These are phyloP conservation scores for Quaeritorhiza haematococci DNA, from an alignment of 371 early-diverging fungal genomes.

Conservation along the genomic window DNA sequence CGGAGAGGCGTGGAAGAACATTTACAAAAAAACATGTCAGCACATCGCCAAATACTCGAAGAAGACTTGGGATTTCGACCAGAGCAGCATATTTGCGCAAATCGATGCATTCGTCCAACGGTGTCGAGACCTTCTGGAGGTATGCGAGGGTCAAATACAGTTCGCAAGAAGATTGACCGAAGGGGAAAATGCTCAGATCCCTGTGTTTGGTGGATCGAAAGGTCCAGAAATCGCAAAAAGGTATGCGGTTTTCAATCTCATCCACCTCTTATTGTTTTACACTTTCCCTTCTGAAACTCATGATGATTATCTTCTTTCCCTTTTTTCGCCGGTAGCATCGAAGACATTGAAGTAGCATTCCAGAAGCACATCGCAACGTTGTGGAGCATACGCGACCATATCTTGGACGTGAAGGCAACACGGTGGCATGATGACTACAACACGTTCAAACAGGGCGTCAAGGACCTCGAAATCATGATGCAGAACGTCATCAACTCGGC, in stretches of 20 bases:
- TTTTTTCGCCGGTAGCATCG: slow-evolving; percentile 34
- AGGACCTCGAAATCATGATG: slow-evolving; percentile 56
- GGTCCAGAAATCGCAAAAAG: slow-evolving; percentile 52
- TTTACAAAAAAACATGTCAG: slow-evolving; percentile 32
- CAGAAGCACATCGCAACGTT: slow-evolving; percentile 38
- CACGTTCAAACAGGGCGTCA: slow-evolving; percentile 54
- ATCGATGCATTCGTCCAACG: slow-evolving; percentile 57
- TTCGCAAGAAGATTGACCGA: slow-evolving; percentile 47
- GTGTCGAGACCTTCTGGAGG: slow-evolving; percentile 49
- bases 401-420: slow-evolving; percentile 54
- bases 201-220: slow-evolving; percentile 46
- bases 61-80: slow-evolving; percentile 49
- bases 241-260: too few relatives aligned
- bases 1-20: slow-evolving; percentile 52
- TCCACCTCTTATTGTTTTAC: too few relatives aligned
- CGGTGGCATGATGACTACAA: slow-evolving; percentile 60
- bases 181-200: slow-evolving; percentile 47
- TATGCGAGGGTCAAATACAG: slow-evolving; percentile 59
- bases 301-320: too few relatives aligned
- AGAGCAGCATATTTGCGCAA: slow-evolving; percentile 56
- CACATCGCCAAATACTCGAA: slow-evolving; percentile 39
- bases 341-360: slow-evolving; percentile 52
- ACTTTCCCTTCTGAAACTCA: too few relatives aligned
- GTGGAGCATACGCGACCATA: slow-evolving; percentile 45
- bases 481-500: slow-evolving; percentile 52